Evolutionary conservation across 768 basidiomycete genomes (phyloP), one percentile per base, ranked within the genome.

Genomic region (Rhodotorula sphaerocarpa): DNA sequence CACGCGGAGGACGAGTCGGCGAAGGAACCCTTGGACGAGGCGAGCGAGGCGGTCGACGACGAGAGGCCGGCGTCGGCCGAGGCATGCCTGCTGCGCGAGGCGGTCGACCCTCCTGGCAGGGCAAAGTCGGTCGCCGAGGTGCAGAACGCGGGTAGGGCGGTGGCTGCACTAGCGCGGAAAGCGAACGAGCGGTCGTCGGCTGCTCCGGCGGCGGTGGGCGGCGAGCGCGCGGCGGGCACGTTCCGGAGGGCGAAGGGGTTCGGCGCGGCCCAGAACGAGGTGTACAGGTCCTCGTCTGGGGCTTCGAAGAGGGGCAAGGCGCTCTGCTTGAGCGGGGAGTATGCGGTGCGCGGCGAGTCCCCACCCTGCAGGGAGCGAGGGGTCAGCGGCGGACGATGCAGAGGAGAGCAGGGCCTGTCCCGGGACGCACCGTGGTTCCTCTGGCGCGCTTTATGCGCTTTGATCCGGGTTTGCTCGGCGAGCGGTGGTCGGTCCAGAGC

Each of bases 301-400:
- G 36, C n/a, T 12, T 46, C 39, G 18, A 45, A 47, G 1, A 55
- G 28, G 2, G 39, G 28, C 18, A 46, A 55, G 18, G n/a, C 18
- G 16, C 31, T 28, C 27, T 52, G 55, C 51, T 57, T 63, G 21
- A 63, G 39, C 3, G 62, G 62, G 7, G 62, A 63, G 2, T 31
- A 23, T 9, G n/a, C 39, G 14, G 27, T 2, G 6, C 36, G 21
- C 23, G 59, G 45, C 43, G 44, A 20, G 20, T 45, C 54, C 42
- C 28, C 54, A 43, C 54, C n/a, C 41, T 43, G 43, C 30, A 11
- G 30, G n/a, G 31, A 33, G 55, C 31, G n/a, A 45, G 31, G 33
- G 23, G 54, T 45, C 33, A 46, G 55, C 44, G 30, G 5, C 5
- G n/a, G 36, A n/a, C 11, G 31, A 25, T 4, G 11, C 41, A 39